phyloP scores from a whole-genome alignment of 2,329 filamentous ascomycete genomes.

The Leptographium lundbergii region DNA sequence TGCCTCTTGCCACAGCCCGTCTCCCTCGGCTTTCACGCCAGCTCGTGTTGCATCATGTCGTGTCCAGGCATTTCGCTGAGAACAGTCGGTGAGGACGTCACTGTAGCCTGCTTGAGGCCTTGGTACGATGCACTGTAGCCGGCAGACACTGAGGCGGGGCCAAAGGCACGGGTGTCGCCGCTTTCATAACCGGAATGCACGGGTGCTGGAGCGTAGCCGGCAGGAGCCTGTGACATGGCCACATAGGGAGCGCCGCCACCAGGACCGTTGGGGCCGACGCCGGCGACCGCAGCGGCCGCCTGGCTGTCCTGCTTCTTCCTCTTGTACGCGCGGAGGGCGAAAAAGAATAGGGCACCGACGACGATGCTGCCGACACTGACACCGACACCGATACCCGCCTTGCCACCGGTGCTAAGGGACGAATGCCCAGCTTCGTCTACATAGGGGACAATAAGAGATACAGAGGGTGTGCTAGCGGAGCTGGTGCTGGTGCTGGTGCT shows the following conservation, averaged over 20 bases:
- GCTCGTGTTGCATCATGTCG: too few species aligned
- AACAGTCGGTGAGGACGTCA: too few species aligned
- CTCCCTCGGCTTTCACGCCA: too few species aligned
- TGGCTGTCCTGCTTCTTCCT: neutral
- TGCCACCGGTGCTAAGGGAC: conserved; percentile 1
- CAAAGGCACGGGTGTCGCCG: neutral
- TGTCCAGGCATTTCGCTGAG: too few species aligned
- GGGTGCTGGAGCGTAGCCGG: conserved; percentile 2
- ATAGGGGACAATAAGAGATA: too few species aligned
- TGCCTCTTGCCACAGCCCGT: too few species aligned
- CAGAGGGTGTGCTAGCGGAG: neutral
- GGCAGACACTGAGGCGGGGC: neutral
- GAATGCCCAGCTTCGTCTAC: neutral
- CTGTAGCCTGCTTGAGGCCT: neutral
- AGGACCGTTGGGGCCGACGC: neutral
- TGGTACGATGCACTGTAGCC: neutral
- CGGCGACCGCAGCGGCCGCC: neutral
- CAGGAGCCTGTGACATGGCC: neutral
- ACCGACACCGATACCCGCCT: conserved; percentile 6
- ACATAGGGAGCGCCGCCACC: neutral
- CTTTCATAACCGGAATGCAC: conserved; percentile 1
- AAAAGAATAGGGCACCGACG: neutral
- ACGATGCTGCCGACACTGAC: conserved; percentile 3
- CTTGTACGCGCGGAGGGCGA: conserved; percentile 2
- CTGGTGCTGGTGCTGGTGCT: neutral